A percentile compares a stretch with the other conserved stretches of the same genome.
phyloP scores from a whole-genome alignment of 768 basidiomycete species.

The Tephrocybe sp. region DNA sequence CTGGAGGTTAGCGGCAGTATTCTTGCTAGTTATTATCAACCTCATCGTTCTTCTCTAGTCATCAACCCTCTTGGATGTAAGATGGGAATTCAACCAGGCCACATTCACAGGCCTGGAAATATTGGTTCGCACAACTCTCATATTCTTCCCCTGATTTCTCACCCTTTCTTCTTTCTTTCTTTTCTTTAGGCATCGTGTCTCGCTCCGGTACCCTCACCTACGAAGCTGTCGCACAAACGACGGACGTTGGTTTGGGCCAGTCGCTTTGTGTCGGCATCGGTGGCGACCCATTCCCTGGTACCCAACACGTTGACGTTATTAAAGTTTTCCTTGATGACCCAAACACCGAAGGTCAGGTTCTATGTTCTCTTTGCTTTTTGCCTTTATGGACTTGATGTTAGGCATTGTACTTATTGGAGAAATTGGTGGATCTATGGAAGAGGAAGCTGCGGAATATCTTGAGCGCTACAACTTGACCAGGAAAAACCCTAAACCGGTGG shows the following conservation, averaged over 20 bases:
- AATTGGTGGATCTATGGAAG: conserved; percentile 99
- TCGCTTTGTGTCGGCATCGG: conserved; percentile 97
- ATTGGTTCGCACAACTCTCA: conserved; percentile 55
- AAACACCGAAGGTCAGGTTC: conserved; percentile 75
- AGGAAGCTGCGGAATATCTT: conserved; percentile 97
- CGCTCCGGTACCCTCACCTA: conserved; percentile 96
- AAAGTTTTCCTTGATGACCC: conserved; percentile 96
- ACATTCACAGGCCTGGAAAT: conserved; percentile 95
- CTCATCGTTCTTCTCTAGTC: conserved; percentile 35
- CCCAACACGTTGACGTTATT: conserved; percentile 93
- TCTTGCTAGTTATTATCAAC: background rate
- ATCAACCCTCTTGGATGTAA: conserved; percentile 98
- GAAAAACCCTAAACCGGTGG: conserved; percentile 86
- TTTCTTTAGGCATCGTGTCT: conserved; percentile 76
- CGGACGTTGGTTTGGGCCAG: conserved; percentile 92
- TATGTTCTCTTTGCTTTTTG: background rate
- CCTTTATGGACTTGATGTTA: conserved; percentile 21
- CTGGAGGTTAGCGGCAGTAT: conserved; percentile 51
- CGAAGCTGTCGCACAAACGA: conserved; percentile 98
- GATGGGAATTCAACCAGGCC: conserved; percentile 98
- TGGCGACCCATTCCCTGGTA: conserved; percentile 95
- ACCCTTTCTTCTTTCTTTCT: background rate
- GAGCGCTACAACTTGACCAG: conserved; percentile 91
- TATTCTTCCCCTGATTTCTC: background rate
- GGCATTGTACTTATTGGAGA: conserved; percentile 98